Base-by-base conservation (phyloP, 257 asterid species). In the Lycium barbarum region DNA sequence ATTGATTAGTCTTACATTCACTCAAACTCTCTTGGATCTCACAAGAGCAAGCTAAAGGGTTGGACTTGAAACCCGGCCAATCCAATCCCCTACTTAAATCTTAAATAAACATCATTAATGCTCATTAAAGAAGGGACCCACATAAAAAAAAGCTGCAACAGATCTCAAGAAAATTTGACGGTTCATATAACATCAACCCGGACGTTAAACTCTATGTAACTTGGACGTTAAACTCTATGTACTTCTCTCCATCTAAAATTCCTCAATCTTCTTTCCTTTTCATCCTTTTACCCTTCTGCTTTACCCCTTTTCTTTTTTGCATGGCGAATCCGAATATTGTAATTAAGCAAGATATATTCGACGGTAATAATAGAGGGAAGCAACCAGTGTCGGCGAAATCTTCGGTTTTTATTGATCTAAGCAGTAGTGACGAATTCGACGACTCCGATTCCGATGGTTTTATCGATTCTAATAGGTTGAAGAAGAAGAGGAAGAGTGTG, bases 401-500 rank as follows among this genome's bases (percentile, higher is more conserved):
- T 36, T 58, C 84, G 10, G 63, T 81, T 18, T 47, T 86, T 26
- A 88, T 88, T 53, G 88, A 84, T 85, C 87, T 88, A 43, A 86
- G 84, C 14, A 86, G 86, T 63, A 86, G 91, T 53, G 63, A 53
- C 14, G 68, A 67, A 8, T 83, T 81, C 74, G 89, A 40, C 45
- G 45, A 85, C 38, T 88, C 90, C 45, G 90, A 88, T 47, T 84
- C 85, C 53, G 86, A 81, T 15, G 79, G 58, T 20, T 59, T 7
- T 22, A 76, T 35, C 76, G 53, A 6, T 36, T 14, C 4, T 81
- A 12, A 26, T 49, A 74, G 84, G 85, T 81, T 81, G 43, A 88
- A 81, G 87, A 94, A 90, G 94, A 90, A 91, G 85, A 91, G 78
- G 86, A 91, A n/a, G 79, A 35, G 74, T 65, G 91, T 82, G 62